Evolutionary conservation across 2,329 filamentous ascomycete species (phyloP).

Genomic region (Tympanopsis confertula): DNA sequence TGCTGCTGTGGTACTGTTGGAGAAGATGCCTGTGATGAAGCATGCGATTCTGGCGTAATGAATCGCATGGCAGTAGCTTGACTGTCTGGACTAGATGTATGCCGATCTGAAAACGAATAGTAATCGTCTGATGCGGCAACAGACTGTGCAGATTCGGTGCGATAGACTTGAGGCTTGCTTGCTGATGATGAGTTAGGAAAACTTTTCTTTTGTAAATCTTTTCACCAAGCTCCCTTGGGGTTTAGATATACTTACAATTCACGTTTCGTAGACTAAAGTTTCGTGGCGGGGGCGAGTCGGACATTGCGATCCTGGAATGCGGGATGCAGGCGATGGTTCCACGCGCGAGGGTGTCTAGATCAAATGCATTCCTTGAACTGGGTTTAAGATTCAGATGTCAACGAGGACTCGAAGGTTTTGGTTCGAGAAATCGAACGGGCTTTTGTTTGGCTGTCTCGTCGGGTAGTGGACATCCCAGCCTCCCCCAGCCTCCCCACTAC

Average conservation of each 20-base stretch:
- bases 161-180: slow-evolving; percentile 27
- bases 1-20: neutral
- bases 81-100: neutral
- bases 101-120: slow-evolving; percentile 29
- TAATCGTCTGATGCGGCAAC: slow-evolving; percentile 33
- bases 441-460: neutral
- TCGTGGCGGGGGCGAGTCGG: slow-evolving; percentile 4
- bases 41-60: neutral
- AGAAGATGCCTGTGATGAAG: neutral
- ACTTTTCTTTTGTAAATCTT: slow-evolving; percentile 4
- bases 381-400: neutral
- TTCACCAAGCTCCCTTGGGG: slow-evolving; percentile 7
- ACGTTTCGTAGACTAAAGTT: slow-evolving; percentile 19
- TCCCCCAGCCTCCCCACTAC: too few relatives aligned
- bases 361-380: neutral
- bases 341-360: neutral
- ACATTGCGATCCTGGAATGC: neutral
- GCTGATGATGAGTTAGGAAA: slow-evolving; percentile 12
- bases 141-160: slow-evolving; percentile 29
- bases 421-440: neutral
- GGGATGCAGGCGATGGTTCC: neutral
- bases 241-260: slow-evolving; percentile 19
- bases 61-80: neutral
- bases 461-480: too few relatives aligned
- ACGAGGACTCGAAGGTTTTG: neutral